Evolutionary conservation across 1,139 yeast species (phyloP), one percentile per base, ranked within the genome.

Genomic region (Saccharomyces pastorianus): DNA sequence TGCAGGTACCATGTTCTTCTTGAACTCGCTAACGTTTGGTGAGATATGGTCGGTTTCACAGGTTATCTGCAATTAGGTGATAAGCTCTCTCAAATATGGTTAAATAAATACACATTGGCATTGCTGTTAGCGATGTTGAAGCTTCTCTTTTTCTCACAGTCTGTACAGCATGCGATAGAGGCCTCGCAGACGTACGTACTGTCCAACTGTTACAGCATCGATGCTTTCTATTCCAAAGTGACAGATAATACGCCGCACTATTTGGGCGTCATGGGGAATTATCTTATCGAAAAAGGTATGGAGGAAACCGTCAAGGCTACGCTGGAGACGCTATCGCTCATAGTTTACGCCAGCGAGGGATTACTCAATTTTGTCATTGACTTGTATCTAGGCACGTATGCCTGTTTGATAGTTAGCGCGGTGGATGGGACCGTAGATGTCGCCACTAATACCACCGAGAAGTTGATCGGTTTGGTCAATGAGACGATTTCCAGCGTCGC

Each of bases 341-440:
- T 81, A 14, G 67, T 88, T 0, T 76, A 80, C 0, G 84, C 84
- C 0, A 72, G 84, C 13, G 84, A 87, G 61, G 76, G 78, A 49
- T 60, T 90, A 38, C 67, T 88, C 0, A 64, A 81, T 9, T 90
- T 93, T 64, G 74, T 82, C 26, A 71, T 93, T 17, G 90, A 88
- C 47, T 64, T 91, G 58, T 79, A 86, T 52, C 70, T 90, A 7
- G 98, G 97, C 0, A 91, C 98, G 0, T 88, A 87, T 69, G 83
- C 88, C 0, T 93, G 99, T 70, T 73, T 93, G 25, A 69, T 89
- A 6, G 82, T 87, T 0, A 84, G 95, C 4, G 80, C 91, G 0
- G 73, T 90, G 7, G 83, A 81, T 60, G 88, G 93, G 2, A 78
- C 88, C 0, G 85, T 85, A 1, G 83, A 82, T 58, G 81, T 83